Percentiles rank a stretch among this genome's conserved stretches.
Evolutionary conservation across 805 yeast species (phyloP).

Genomic region (Ogataea corticis): DNA sequence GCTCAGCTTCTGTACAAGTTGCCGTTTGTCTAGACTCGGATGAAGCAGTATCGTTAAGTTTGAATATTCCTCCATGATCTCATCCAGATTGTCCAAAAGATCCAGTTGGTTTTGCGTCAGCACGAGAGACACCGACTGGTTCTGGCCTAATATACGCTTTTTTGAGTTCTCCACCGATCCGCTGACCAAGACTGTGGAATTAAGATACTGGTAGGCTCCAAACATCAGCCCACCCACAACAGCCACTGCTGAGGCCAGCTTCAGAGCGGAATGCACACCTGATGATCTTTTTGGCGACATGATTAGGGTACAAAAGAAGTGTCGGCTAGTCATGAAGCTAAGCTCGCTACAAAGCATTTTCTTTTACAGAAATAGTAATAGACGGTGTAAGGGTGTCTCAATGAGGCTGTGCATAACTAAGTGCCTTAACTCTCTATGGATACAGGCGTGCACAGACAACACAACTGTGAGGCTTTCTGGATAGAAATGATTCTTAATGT

Average conservation of each 20-base stretch:
- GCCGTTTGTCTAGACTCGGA: constrained; percentile 22
- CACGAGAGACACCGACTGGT: constrained; percentile 21
- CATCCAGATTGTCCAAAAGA: constrained; percentile 8
- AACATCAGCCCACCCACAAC: constrained; percentile 14
- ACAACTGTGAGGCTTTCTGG: no score
- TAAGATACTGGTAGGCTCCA: constrained; percentile 13
- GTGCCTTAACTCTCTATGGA: no score
- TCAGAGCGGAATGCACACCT: not conserved
- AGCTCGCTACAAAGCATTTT: no score
- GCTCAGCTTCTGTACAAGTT: constrained; percentile 17
- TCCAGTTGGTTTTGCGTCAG: constrained; percentile 14
- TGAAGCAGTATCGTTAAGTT: constrained; percentile 30
- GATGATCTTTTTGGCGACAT: constrained; percentile 6
- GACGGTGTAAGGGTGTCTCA: no score
- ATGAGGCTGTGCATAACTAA: no score
- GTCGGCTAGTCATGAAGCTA: no score
- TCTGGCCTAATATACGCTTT: constrained; percentile 5
- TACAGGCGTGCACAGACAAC: no score
- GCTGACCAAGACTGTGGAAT: not conserved
- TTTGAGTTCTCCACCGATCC: constrained; percentile 1
- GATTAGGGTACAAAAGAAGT: no score
- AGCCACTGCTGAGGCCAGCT: constrained; percentile 37
- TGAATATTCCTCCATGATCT: constrained; percentile 19
- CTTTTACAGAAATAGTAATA: no score
- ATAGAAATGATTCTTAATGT: no score